Evolutionary conservation across 2,329 filamentous ascomycete genomes (phyloP), one percentile per base, ranked within the genome.

Genomic region (Fusarium setosum): DNA sequence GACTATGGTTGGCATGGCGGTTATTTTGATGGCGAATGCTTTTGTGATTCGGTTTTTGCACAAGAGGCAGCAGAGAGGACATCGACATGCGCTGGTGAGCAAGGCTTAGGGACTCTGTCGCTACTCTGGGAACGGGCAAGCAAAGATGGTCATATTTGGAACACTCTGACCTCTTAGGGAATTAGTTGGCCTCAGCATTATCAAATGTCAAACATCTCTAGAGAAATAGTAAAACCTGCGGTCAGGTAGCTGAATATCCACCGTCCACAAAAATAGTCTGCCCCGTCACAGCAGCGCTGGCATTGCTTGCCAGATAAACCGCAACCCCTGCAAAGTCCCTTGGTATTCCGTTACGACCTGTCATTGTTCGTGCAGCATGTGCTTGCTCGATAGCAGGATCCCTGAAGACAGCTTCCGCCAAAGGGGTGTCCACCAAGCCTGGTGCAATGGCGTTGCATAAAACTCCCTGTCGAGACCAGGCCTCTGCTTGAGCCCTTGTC

Each of bases 1-100:
- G 10, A 88, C 87, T 0, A 82, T 84, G 63, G 76, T 84, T 6
- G 79, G 81, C 6, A 70, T 89, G 32, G 80, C 83, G 0, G 71
- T 81, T 0, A 75, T 76, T 2, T 68, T 90, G 50, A 88, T 90
- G 38, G 73, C 69, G 0, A 85, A 79, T 8, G 76, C 86, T 0
- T 79, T 89, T 23, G 49, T 76, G 1, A 84, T 87, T 21, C 74
- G 83, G 4, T 70, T 17, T 1, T 18, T 70, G 31, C 67, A 70
- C 5, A 63, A 58, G 35, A 32, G 34, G 11, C 51, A 69, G 20
- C 34, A 67, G 0, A 52, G 6, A 8, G 54, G 63, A 4, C 29
- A 21, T 3, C 13, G 37, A 0, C 59, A 60, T 21, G 41, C 49
- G 2, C n/a, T 60, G 13, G 32, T 29, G 2, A 50, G 32, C 1